Evolutionary conservation across 176 grass and related monocot species (phyloP).

Genomic region (Oryza australiensis): DNA sequence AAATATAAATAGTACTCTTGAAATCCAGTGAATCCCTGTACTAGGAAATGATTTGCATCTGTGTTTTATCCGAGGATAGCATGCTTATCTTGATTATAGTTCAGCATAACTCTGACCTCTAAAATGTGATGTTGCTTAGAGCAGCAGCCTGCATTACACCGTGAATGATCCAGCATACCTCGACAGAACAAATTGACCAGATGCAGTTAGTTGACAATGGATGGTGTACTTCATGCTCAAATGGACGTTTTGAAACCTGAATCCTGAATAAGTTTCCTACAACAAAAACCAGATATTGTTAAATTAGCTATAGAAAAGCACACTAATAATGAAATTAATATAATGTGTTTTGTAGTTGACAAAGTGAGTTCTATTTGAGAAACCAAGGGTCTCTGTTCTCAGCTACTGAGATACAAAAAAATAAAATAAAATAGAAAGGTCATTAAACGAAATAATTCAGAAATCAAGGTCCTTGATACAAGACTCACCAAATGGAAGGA

Average conservation of each 20-base stretch:
- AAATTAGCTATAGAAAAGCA: constrained; percentile 19
- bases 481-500: constrained; percentile 31
- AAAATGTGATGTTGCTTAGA: constrained; percentile 8
- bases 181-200: constrained; percentile 1
- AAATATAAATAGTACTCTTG: constrained; percentile 3
- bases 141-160: background rate
- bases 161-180: background rate
- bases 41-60: background rate
- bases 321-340: constrained; percentile 12
- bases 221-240: constrained; percentile 31
- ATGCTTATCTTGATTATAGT: background rate
- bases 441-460: constrained; percentile 10
- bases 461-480: constrained; percentile 15
- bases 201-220: background rate
- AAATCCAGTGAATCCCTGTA: constrained; percentile 11
- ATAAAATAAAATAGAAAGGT: constrained; percentile 1
- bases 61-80: background rate
- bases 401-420: constrained; percentile 19
- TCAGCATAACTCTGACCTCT: constrained; percentile 15
- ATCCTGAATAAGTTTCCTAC: constrained; percentile 8
- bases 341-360: background rate
- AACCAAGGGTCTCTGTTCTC: background rate
- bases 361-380: background rate
- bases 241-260: background rate
- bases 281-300: constrained; percentile 17